Base-by-base conservation (phyloP, 2,329 filamentous ascomycete species). In the Colletotrichum noveboracense region DNA sequence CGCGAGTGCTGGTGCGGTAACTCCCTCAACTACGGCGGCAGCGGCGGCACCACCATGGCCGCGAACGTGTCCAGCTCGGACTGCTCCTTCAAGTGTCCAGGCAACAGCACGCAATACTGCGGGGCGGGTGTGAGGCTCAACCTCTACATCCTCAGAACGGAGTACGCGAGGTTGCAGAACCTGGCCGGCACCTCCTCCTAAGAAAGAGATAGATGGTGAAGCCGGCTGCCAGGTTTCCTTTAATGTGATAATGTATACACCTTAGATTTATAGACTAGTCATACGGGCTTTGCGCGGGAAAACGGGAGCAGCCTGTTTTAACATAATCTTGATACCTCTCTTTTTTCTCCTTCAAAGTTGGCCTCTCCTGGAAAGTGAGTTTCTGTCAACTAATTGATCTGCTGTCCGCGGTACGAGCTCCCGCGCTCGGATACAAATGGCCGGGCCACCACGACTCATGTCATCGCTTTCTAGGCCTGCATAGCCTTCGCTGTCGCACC, bases 91-190 rank as follows among this genome's bases (percentile, higher is more conserved):
- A 69, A 61, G 38, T 79, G 78, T 30, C 65, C 74, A 3, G 78
- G 78, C 9, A 66, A 79, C 48, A 56, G 32, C 43, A 66, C 56
- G 4, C 58, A 77, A 36, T 76, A 61, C 71, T 79, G 78, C 36
- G 78, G 78, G 4, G 78, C 81, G 0, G 80, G 81, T 0, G 34
- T 75, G 0, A 80, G 79, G 70, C 75, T 86, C 61, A 85, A 80
- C 43, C 24, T 85, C 70, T 86, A 86, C 5, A 77, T 79, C 77
- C 77, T 18, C 26, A 69, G 28, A 2, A 65, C 73, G 28, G 70
- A 74, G 65, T 30, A 74, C 4, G 36, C 64, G 21, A 28, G 26
- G 24, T 26, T 72, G 6, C 30, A 64, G 36, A 69, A 65, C 26
- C 13, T 7, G 18, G 65, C 73, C 58, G 24, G 64, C 34, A 74